Evolutionary conservation across 257 asterid species (phyloP).

Genomic region (Eucommia ulmoides): DNA sequence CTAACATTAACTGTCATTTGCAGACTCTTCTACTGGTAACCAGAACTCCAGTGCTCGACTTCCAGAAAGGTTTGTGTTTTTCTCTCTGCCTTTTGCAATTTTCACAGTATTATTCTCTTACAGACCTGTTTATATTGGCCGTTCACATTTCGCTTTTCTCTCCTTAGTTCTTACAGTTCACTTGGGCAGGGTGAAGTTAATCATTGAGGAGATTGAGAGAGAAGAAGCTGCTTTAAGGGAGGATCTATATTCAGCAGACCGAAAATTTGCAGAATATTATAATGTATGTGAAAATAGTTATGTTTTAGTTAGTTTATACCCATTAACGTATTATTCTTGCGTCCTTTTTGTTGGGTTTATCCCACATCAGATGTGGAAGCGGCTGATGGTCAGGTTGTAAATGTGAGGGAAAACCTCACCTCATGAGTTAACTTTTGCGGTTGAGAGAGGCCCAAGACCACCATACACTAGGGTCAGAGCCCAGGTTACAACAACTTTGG

Average conservation of each 20-base stretch:
- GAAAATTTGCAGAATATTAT: constrained; percentile 94
- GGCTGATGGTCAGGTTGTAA: no score
- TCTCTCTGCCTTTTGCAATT: no score
- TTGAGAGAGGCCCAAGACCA: no score
- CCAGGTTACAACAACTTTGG: no score
- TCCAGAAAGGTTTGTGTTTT: constrained; percentile 68
- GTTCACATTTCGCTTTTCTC: constrained; percentile 3
- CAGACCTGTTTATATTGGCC: background rate
- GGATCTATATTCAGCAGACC: constrained; percentile 84
- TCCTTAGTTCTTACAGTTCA: constrained; percentile 11
- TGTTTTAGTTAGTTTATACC: background rate
- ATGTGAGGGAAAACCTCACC: no score
- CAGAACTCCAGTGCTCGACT: constrained; percentile 80
- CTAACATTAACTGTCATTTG: constrained; percentile 1
- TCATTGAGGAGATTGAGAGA: constrained; percentile 91
- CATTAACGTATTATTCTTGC: no score
- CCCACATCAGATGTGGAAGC: no score
- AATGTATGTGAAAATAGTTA: constrained; percentile 31
- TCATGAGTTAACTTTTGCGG: no score
- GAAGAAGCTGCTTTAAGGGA: constrained; percentile 92
- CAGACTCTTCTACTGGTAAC: constrained; percentile 28
- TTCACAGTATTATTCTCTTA: no score
- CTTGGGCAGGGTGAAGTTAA: constrained; percentile 72
- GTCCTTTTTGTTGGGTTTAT: no score
- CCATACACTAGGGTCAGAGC: no score